Conservation (phyloP, 768 basidiomycete genomes). For the Termitomyces sp. region DNA sequence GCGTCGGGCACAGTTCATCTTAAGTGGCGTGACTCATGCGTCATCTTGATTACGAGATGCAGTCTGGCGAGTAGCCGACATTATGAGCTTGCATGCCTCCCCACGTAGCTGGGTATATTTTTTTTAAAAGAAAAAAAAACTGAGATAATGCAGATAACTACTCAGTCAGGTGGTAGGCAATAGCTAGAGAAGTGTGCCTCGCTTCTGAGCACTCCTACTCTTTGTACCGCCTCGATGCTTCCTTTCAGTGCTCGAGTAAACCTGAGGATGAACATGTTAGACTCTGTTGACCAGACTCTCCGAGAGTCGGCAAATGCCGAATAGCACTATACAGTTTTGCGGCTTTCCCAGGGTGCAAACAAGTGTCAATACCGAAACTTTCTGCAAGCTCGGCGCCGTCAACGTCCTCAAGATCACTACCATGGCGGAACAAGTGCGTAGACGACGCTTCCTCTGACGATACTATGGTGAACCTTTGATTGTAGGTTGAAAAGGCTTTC, state of each 20-base stretch:
- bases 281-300: not conserved
- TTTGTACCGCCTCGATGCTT: no score
- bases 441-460: not conserved
- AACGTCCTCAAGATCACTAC: conserved; percentile 42
- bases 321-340: conserved; percentile 40
- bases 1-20: conserved; percentile 28
- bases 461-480: not conserved
- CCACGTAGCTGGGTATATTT: no score
- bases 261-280: no score
- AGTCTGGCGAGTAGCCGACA: not conserved
- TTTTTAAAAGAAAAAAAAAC: no score
- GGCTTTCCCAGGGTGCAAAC: conserved; percentile 36
- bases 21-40: not conserved
- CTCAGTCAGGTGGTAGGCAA: no score
- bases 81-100: no score
- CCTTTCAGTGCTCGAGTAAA: no score
- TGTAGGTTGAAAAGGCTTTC: conserved; percentile 92
- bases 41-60: not conserved
- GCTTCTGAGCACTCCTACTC: no score
- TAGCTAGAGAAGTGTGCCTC: no score
- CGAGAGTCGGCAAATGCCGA: conserved; percentile 23
- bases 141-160: no score
- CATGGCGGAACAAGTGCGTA: conserved; percentile 63
- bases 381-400: conserved; percentile 22
- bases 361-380: conserved; percentile 38